Conservation (phyloP, 78 protist species). For the Planoprotostelium fungivorum region DNA sequence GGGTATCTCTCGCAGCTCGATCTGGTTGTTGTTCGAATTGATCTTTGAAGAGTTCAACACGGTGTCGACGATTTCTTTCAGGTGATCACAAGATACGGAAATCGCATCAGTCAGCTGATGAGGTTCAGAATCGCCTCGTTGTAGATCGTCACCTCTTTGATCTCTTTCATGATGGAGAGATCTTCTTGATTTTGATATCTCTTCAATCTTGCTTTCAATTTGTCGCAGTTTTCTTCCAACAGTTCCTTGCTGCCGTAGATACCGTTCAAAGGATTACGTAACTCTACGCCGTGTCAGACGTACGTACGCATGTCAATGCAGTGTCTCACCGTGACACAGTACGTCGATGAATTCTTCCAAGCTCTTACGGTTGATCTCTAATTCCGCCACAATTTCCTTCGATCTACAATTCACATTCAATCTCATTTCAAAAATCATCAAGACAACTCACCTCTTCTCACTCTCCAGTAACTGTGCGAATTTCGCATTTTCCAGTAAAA, state of each 20-base stretch:
- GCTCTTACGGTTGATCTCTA: neutral
- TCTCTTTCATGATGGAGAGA: too few relatives aligned
- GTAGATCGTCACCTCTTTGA: too few relatives aligned
- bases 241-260: neutral
- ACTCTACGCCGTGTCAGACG: neutral
- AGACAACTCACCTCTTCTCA: neutral
- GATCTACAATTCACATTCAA: too few relatives aligned
- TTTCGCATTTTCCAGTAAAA: neutral
- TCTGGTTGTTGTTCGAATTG: too few relatives aligned
- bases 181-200: too few relatives aligned
- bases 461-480: neutral
- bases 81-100: neutral
- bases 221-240: neutral
- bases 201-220: too few relatives aligned
- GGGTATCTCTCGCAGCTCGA: too few relatives aligned
- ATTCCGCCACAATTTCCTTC: neutral
- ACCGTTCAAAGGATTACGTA: neutral
- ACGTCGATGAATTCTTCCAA: neutral
- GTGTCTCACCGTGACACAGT: neutral
- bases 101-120: too few relatives aligned
- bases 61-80: neutral
- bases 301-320: neutral
- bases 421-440: too few relatives aligned
- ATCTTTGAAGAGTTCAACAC: neutral
- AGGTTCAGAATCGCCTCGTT: too few relatives aligned